Evolutionary conservation across 768 basidiomycete species (phyloP), one percentile per base, ranked within the genome.

Genomic region (Amanita rimosa): DNA sequence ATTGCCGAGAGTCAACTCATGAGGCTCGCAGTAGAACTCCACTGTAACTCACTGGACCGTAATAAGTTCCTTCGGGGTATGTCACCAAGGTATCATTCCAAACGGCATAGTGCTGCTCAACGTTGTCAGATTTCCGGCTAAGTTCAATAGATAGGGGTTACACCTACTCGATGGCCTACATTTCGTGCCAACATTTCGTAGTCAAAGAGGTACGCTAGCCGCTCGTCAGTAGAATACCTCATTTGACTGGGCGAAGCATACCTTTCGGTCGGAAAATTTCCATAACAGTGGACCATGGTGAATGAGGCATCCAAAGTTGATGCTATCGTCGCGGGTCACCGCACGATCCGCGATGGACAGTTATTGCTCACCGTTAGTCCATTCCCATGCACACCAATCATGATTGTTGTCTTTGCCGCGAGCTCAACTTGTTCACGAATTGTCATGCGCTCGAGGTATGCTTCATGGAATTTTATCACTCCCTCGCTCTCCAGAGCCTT

Each of bases 321-420:
- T 82, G 80, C 56, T 60, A 44, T 44, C 38, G 31, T 21, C 11
- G 9, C 26, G 43, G 33, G 16, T 38, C 10, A 14, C 8, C 13
- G 36, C 27, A 50, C 50, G 21, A 33, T 29, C 17, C 11, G 22
- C 19, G n/a, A 14, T 7, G 44, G 13, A 24, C 3, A 11, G 10
- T n/a, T 6, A 45, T 26, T 4, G 55, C 55, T 52, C 54, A 68
- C 67, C 44, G 83, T 82, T 8, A 89, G 67, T 34, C 83, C 82
- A 62, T 83, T 85, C 22, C 82, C 83, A 56, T 83, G 80, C 17
- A 82, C 75, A 29, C 79, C 81, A 38, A 83, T 59, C 55, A 83
- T 60, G 52, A 84, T 81, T 19, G 81, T 85, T 21, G 80, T 81
- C 52, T 76, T 66, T 19, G 82, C 75, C 0, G 68, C 73, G 16